Conservation (phyloP, 2,329 filamentous ascomycete species). For the Alternaria consortialis region DNA sequence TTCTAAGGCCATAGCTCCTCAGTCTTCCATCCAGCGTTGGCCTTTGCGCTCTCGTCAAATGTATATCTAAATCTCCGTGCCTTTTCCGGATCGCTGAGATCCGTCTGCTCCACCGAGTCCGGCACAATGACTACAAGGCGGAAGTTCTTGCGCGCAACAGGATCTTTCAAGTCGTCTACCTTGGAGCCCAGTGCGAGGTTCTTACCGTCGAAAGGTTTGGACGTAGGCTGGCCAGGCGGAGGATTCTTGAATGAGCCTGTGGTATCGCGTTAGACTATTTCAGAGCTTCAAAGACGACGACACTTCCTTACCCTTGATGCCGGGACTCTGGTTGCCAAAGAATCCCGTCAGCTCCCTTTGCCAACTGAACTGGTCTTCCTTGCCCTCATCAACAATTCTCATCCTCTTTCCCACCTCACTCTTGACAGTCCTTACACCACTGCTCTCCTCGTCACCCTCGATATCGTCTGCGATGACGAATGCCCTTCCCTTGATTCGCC, state of each 20-base stretch:
- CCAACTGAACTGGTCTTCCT: conserved; percentile 75
- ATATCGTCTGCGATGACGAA: conserved; percentile 78
- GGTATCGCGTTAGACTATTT: conserved; percentile 1
- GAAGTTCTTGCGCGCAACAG: conserved; percentile 77
- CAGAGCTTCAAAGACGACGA: background rate
- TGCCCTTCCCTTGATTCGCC: conserved; percentile 80
- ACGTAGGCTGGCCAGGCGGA: conserved; percentile 59
- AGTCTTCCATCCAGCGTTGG: conserved; percentile 65
- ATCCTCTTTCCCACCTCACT: conserved; percentile 69
- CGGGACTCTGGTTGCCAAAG: conserved; percentile 87
- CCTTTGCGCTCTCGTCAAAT: conserved; percentile 56
- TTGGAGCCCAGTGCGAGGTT: conserved; percentile 65
- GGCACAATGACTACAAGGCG: conserved; percentile 87
- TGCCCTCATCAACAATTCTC: conserved; percentile 61
- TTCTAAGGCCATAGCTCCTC: conserved; percentile 53
- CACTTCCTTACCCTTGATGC: conserved; percentile 70
- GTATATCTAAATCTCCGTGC: conserved; percentile 73
- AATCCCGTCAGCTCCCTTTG: conserved; percentile 80
- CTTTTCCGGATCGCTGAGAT: conserved; percentile 72
- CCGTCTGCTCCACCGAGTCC: conserved; percentile 77
- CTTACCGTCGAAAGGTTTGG: conserved; percentile 56
- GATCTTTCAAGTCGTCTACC: conserved; percentile 75
- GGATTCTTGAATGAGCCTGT: conserved; percentile 70
- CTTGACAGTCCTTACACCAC: conserved; percentile 66
- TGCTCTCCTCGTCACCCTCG: conserved; percentile 62